Evolutionary conservation across 1,284 basidiomycete species (phyloP).

Genomic region (Trichosporon coremiiforme): DNA sequence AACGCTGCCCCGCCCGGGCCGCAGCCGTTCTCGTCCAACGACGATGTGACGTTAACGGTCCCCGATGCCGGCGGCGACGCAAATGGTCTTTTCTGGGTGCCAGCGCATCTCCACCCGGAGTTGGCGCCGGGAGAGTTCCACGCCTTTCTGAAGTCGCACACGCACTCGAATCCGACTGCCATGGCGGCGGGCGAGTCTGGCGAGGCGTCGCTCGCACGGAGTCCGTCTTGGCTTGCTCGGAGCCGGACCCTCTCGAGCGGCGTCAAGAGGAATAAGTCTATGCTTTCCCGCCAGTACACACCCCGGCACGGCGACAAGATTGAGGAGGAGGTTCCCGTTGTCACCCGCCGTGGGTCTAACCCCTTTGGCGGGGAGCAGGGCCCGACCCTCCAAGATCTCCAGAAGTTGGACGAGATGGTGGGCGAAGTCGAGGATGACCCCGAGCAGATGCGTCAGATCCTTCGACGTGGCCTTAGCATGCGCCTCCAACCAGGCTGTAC

Average conservation of each 20-base stretch:
- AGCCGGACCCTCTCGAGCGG: slow-evolving; percentile 57
- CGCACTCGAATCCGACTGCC: slow-evolving; percentile 59
- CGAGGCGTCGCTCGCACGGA: slow-evolving; percentile 38
- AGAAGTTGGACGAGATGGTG: slow-evolving; percentile 86
- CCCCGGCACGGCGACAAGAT: slow-evolving; percentile 73
- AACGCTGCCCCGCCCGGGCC: slow-evolving; percentile 1
- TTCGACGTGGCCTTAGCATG: slow-evolving; percentile 84
- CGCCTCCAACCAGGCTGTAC: slow-evolving; percentile 70
- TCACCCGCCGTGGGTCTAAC: slow-evolving; percentile 65
- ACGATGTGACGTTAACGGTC: slow-evolving; percentile 50
- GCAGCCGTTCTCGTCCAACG: slow-evolving; percentile 45
- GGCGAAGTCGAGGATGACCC: slow-evolving; percentile 88
- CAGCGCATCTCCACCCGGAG: slow-evolving; percentile 92
- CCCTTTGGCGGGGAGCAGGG: slow-evolving; percentile 66
- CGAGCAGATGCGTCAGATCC: slow-evolving; percentile 73
- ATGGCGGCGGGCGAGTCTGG: slow-evolving; percentile 39
- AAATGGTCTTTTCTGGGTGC: slow-evolving; percentile 85
- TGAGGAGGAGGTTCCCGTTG: slow-evolving; percentile 67
- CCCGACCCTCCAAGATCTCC: slow-evolving; percentile 86
- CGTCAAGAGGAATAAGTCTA: slow-evolving; percentile 77
- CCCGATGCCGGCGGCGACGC: slow-evolving; percentile 41
- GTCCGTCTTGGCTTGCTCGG: slow-evolving; percentile 47
- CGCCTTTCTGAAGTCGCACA: slow-evolving; percentile 90
- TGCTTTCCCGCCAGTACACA: slow-evolving; percentile 85
- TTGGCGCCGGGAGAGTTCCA: slow-evolving; percentile 95